Percentiles rank a stretch among this genome's conserved stretches.
phyloP scores from a whole-genome alignment of 1,284 basidiomycete genomes.

The Cutaneotrichosporon cyanovorans region DNA sequence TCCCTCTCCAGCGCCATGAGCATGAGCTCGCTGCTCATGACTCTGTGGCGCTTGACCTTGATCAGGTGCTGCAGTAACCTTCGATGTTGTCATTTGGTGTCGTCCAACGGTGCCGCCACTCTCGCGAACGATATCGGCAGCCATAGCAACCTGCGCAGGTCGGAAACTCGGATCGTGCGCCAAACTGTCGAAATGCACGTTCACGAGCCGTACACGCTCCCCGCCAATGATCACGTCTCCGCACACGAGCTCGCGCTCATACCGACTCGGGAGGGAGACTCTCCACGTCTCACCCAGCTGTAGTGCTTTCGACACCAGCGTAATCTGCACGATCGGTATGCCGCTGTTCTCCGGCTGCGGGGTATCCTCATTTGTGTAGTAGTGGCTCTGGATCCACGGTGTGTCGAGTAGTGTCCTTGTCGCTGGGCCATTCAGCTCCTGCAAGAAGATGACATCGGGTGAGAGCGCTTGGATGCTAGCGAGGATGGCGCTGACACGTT shows the following conservation, averaged over 20 bases:
- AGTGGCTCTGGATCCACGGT: background rate
- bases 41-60: too few species aligned
- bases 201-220: background rate
- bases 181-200: constrained; percentile 4
- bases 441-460: constrained; percentile 2
- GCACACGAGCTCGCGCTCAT: background rate
- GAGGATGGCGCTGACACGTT: background rate
- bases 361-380: background rate
- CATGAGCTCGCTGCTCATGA: too few species aligned
- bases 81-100: too few species aligned
- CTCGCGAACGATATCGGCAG: background rate
- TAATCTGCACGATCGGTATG: background rate
- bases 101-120: too few species aligned
- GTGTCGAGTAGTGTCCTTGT: background rate
- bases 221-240: background rate
- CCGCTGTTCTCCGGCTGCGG: too few species aligned
- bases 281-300: background rate
- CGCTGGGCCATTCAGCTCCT: background rate
- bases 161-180: constrained; percentile 4
- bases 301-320: background rate
- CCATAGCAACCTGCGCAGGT: background rate
- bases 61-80: too few species aligned
- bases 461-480: background rate
- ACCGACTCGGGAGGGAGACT: constrained; percentile 1
- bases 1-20: too few species aligned